Conservation (phyloP, 306 rosid genomes). For the Lathyrus oleraceus region DNA sequence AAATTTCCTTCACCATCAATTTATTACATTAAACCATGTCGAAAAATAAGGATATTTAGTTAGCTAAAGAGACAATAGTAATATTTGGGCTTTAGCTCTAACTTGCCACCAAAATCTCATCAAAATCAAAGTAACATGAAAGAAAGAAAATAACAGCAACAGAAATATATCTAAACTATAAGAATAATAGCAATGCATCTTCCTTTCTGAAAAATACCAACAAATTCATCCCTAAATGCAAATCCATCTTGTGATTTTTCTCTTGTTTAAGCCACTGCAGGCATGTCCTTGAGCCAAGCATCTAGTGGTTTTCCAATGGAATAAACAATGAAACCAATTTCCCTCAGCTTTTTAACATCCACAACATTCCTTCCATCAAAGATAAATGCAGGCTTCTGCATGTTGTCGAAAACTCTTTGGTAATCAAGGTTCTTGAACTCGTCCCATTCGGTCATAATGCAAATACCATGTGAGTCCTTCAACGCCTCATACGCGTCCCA, state of each 20-base stretch:
- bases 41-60: conserved; percentile 43
- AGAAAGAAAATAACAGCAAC: conserved; percentile 19
- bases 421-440: conserved; percentile 75
- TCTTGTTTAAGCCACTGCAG: conserved; percentile 65
- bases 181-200: conserved; percentile 23
- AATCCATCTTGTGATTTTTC: conserved; percentile 21
- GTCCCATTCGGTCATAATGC: conserved; percentile 83
- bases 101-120: conserved; percentile 31
- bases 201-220: conserved; percentile 30
- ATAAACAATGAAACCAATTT: conserved; percentile 80
- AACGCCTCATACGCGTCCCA: conserved; percentile 75
- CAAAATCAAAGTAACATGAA: conserved; percentile 33
- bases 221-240: conserved; percentile 22
- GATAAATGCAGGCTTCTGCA: conserved; percentile 88
- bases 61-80: conserved; percentile 36
- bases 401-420: conserved; percentile 60
- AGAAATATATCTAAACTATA: conserved; percentile 38
- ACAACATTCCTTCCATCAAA: conserved; percentile 75
- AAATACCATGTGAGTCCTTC: conserved; percentile 73
- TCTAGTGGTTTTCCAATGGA: conserved; percentile 85
- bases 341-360: conserved; percentile 64
- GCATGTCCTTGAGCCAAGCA: conserved; percentile 91
- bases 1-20: conserved; percentile 33
- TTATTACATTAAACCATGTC: conserved; percentile 53
- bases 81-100: conserved; percentile 39